phyloP scores from a whole-genome alignment of 75 land plant species.

The Ceratopteris richardii region DNA sequence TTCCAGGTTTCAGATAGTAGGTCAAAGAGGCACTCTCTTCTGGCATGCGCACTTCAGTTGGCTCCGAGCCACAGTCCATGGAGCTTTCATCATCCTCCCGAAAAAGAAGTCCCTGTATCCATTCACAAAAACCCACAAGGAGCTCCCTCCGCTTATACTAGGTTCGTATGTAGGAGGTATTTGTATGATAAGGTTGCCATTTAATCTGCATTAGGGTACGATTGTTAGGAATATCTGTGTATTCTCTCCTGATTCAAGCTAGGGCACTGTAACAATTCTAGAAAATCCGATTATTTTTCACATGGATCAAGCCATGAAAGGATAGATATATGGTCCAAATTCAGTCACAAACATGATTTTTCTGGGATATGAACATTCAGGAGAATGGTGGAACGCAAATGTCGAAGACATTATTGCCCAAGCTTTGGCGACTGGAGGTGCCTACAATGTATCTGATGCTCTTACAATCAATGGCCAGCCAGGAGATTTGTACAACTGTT shows the following conservation, averaged over 20 bases:
- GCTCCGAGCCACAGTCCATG: constrained; percentile 30
- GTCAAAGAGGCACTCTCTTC: constrained; percentile 12
- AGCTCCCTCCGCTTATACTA: constrained; percentile 15
- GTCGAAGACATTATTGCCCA: constrained; percentile 22
- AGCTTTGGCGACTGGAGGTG: constrained; percentile 22
- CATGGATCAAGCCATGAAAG: too few species aligned
- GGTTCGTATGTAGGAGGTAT: constrained; percentile 1
- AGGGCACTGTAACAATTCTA: too few species aligned
- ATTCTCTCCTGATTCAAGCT: too few species aligned
- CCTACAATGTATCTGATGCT: constrained; percentile 24
- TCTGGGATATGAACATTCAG: constrained; percentile 2
- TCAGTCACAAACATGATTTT: too few species aligned
- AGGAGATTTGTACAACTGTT: constrained; percentile 27
- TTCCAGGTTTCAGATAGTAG: constrained; percentile 25
- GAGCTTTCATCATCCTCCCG: constrained; percentile 20
- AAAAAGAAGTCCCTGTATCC: constrained; percentile 8
- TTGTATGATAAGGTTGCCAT: too few species aligned
- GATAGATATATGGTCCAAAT: too few species aligned
- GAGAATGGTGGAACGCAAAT: constrained; percentile 35
- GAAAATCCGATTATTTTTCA: too few species aligned
- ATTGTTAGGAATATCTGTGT: too few species aligned
- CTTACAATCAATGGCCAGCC: constrained; percentile 36
- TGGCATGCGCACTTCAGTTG: constrained; percentile 19
- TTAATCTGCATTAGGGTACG: too few species aligned
- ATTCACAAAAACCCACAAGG: constrained; percentile 6